phyloP scores from a whole-genome alignment of 441 rosid genomes.

The Adansonia gregorii region DNA sequence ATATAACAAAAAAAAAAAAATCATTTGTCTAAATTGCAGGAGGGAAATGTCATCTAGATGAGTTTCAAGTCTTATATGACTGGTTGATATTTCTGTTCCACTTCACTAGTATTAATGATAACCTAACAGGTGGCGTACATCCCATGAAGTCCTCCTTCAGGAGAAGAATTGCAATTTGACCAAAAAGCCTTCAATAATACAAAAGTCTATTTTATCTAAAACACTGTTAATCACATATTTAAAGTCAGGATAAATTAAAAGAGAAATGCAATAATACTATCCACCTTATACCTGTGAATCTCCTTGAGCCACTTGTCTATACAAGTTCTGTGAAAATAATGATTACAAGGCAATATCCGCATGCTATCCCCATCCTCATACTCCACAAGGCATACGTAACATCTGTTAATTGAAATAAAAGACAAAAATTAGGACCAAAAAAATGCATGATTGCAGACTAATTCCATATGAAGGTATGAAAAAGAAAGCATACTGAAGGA shows the following conservation, averaged over 20 bases:
- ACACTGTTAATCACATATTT: constrained; percentile 6
- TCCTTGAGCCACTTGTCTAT: constrained; percentile 98
- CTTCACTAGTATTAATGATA: not conserved
- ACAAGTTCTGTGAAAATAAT: constrained; percentile 82
- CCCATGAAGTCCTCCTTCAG: not conserved
- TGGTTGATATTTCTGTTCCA: not conserved
- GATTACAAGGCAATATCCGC: constrained; percentile 88
- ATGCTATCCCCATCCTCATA: constrained; percentile 91
- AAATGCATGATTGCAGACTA: not conserved
- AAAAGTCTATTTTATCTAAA: not conserved
- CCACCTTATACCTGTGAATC: constrained; percentile 79
- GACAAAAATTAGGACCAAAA: constrained; percentile 10
- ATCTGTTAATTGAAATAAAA: constrained; percentile 48
- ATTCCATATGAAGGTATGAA: not conserved
- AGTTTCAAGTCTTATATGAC: not conserved
- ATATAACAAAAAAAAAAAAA: not conserved
- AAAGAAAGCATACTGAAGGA: not conserved
- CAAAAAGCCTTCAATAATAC: not conserved
- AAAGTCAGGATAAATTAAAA: not conserved
- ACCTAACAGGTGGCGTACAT: constrained; percentile 3
- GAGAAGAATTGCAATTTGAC: not conserved
- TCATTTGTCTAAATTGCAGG: not conserved
- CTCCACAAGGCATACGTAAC: constrained; percentile 97
- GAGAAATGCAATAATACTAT: constrained; percentile 7
- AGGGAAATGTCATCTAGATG: not conserved